Base-by-base conservation (phyloP, 768 basidiomycete genomes). In the Myochromella boudieri region DNA sequence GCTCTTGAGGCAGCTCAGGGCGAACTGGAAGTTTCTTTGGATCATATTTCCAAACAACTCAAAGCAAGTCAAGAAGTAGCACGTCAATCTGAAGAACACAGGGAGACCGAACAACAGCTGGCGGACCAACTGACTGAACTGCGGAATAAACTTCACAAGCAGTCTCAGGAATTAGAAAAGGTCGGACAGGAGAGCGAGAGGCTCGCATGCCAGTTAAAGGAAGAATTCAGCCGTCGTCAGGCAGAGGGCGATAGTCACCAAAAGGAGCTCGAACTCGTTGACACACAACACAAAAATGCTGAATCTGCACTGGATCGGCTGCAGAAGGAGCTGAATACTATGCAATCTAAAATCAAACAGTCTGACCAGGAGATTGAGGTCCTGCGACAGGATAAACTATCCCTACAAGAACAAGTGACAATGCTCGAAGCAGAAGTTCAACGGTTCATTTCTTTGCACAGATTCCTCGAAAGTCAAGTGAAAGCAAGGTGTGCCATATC, bases 381-480 rank as follows among this genome's bases (percentile, higher is more conserved):
- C 3, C 44, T 74, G 15, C 74, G 77, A 49, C 69, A 75, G 36
- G 84, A 87, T 64, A 81, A 74, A 51, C 64, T 60, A 1, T 42
- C 60, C 8, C 62, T 85, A 12, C 81, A 87, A 49, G 70, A 73
- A 38, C 70, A 82, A 53, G 72, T 75, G 37, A 87, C 84, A 0
- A 64, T 67, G 11, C 65, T 87, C 21, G 78, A 79, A 49, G 83
- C 86, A 2, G 84, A 89, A 56, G 62, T 80, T 10, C 85, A 89
- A 61, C 78, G 82, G 28, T 74, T 71, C 7, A 67, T 77, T 37
- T 87, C 87, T 5, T 63, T 85, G 46, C 70, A 69, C 29, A 77
- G 82, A 47, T 81, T 77, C 62, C 59, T 85, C 42, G 85, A 91
- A 63, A 74, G 71, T 55, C 81, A 86, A 58, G 60, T 77, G 31